phyloP scores from a whole-genome alignment of 495 filamentous ascomycete species.

The Tetracladium marchalianum region DNA sequence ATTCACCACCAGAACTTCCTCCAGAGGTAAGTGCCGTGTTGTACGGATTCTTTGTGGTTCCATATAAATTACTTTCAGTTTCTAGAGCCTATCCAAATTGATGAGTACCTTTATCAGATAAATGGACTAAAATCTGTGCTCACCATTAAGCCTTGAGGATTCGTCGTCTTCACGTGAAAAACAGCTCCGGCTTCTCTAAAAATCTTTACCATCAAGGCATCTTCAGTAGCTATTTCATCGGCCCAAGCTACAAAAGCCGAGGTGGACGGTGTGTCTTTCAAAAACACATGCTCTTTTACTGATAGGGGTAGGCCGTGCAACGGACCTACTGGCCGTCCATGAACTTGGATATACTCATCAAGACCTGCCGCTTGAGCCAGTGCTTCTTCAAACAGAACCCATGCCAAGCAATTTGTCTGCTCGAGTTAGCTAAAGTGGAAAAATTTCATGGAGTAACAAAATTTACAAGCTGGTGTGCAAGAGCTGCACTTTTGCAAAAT shows the following conservation, averaged over 20 bases:
- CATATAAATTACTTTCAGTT: conserved; percentile 18
- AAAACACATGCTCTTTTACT: conserved; percentile 56
- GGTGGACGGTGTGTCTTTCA: conserved; percentile 41
- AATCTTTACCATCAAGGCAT: conserved; percentile 31
- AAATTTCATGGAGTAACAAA: conserved; percentile 11
- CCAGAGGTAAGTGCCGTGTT: conserved; percentile 35
- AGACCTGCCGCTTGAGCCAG: conserved; percentile 45
- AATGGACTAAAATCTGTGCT: conserved; percentile 9
- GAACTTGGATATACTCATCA: conserved; percentile 39
- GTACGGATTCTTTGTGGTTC: conserved; percentile 24
- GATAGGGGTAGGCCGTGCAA: conserved; percentile 61
- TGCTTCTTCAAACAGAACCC: conserved; percentile 55
- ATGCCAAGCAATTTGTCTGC: conserved; percentile 54
- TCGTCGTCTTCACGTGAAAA: conserved; percentile 57
- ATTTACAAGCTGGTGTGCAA: conserved; percentile 52
- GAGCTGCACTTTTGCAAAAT: conserved; percentile 40
- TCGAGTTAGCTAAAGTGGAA: neutral
- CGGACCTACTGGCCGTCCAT: conserved; percentile 43
- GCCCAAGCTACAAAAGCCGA: conserved; percentile 44
- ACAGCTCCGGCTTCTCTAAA: conserved; percentile 48
- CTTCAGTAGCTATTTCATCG: conserved; percentile 35
- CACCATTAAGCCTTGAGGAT: conserved; percentile 43
- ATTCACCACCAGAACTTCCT: conserved; percentile 52
- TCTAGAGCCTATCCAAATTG: conserved; percentile 11
- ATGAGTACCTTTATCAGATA: neutral